These are phyloP conservation scores for Lagerstroemia speciosa DNA, from an alignment of 345 rosid genomes.

Conservation along the genomic window DNA sequence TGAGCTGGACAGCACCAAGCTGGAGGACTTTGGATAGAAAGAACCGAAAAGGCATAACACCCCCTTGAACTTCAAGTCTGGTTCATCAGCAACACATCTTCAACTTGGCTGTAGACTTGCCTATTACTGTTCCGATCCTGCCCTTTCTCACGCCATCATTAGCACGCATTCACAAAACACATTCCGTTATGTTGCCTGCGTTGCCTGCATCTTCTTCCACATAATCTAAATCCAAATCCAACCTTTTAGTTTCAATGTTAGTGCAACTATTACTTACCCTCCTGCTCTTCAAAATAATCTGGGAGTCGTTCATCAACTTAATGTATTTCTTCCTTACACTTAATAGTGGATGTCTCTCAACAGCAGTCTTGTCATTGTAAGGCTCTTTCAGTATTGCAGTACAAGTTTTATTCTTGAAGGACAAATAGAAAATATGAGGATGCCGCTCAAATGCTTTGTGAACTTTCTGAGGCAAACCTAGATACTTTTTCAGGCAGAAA, in stretches of 20 bases:
- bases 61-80: too few species aligned
- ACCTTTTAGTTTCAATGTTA: slow-evolving; percentile 16
- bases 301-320: slow-evolving; percentile 50
- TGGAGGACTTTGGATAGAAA: too few species aligned
- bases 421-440: slow-evolving; percentile 69
- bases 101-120: not conserved
- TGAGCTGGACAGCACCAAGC: too few species aligned
- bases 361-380: slow-evolving; percentile 32
- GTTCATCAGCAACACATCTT: slow-evolving; percentile 1
- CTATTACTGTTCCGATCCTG: not conserved
- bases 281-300: slow-evolving; percentile 34
- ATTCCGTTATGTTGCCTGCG: slow-evolving; percentile 2
- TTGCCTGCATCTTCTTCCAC: slow-evolving; percentile 20
- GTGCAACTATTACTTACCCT: slow-evolving; percentile 17
- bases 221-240: slow-evolving; percentile 35
- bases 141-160: not conserved
- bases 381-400: slow-evolving; percentile 79
- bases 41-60: too few species aligned
- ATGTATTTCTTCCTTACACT: slow-evolving; percentile 54
- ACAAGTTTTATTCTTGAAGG: slow-evolving; percentile 61
- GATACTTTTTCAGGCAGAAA: slow-evolving; percentile 60
- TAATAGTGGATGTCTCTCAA: slow-evolving; percentile 56
- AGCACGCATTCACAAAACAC: slow-evolving; percentile 7
- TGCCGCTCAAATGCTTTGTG: slow-evolving; percentile 93
- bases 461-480: slow-evolving; percentile 63